A percentile compares a stretch with the other conserved stretches of the same genome.
Conservation (phyloP, 257 asterid species). For the Fraxinus anomala region DNA sequence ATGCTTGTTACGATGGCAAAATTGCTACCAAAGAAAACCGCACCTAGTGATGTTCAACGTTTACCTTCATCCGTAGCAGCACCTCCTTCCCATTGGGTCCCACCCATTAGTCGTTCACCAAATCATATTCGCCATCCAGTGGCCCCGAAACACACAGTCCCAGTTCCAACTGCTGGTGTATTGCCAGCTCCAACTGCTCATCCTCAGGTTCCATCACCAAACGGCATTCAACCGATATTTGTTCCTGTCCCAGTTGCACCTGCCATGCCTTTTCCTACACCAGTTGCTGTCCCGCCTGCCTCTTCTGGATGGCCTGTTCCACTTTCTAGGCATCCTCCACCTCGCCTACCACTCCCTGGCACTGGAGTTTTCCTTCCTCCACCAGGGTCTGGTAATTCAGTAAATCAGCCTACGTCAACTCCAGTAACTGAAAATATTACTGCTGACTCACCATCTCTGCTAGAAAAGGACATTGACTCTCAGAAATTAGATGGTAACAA, state of each 20-base stretch:
- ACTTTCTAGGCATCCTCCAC: constrained; percentile 57
- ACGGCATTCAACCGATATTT: constrained; percentile 58
- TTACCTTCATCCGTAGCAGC: constrained; percentile 34
- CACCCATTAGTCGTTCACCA: constrained; percentile 61
- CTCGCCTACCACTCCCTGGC: constrained; percentile 73
- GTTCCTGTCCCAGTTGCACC: constrained; percentile 51
- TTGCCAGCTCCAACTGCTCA: constrained; percentile 40
- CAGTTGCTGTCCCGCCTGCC: constrained; percentile 54
- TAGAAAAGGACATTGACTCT: constrained; percentile 33
- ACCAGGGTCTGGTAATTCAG: constrained; percentile 48
- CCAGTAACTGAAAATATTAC: constrained; percentile 30
- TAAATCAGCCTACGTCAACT: constrained; percentile 38
- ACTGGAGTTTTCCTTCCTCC: constrained; percentile 90
- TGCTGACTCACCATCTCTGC: constrained; percentile 22
- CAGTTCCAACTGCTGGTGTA: constrained; percentile 47
- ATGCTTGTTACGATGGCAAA: constrained; percentile 64
- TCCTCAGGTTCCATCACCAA: constrained; percentile 44
- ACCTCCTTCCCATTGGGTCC: constrained; percentile 55
- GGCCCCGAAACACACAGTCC: constrained; percentile 48
- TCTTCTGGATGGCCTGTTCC: constrained; percentile 57
- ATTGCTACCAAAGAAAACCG: constrained; percentile 56
- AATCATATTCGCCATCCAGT: constrained; percentile 48
- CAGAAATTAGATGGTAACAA: constrained; percentile 33
- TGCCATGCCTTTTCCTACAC: constrained; percentile 58
- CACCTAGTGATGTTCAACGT: constrained; percentile 36